Percentiles rank a stretch among this genome's conserved stretches.
Evolutionary conservation across 1,139 yeast genomes (phyloP).

Genomic region (Yamadazyma atmosphaerica): DNA sequence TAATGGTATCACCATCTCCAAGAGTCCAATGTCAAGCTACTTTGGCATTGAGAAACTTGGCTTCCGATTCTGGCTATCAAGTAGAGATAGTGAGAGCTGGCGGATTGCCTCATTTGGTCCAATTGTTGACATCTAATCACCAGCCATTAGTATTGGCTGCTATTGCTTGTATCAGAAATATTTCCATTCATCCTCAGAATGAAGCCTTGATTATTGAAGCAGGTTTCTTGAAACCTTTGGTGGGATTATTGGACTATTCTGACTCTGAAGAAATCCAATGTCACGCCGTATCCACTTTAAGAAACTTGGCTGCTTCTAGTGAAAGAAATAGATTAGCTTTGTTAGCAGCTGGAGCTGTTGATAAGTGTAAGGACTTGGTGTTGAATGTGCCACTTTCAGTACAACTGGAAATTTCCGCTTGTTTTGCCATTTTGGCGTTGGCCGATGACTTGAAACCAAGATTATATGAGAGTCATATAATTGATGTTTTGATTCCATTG

Average conservation of each 20-base stretch:
- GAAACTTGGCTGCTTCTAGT: conserved; percentile 93
- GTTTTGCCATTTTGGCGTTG: conserved; percentile 92
- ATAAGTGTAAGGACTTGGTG: conserved; percentile 87
- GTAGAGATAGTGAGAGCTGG: conserved; percentile 94
- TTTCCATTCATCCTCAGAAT: conserved; percentile 93
- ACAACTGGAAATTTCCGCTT: conserved; percentile 95
- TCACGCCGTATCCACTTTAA: conserved; percentile 92
- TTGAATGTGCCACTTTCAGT: conserved; percentile 82
- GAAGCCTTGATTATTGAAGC: conserved; percentile 96
- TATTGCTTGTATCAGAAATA: conserved; percentile 96
- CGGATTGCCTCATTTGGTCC: conserved; percentile 89
- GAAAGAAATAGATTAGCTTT: conserved; percentile 91
- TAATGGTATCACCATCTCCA: conserved; percentile 92
- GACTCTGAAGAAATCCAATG: conserved; percentile 97
- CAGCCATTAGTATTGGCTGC: conserved; percentile 94
- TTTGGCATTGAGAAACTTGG: conserved; percentile 89
- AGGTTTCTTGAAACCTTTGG: conserved; percentile 89
- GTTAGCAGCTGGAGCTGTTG: conserved; percentile 94
- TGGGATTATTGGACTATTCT: conserved; percentile 75
- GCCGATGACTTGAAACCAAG: conserved; percentile 93
- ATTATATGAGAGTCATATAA: conserved; percentile 78
- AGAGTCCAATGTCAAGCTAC: conserved; percentile 99
- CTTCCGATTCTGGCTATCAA: conserved; percentile 91
- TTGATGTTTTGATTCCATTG: conserved; percentile 87
- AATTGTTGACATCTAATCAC: conserved; percentile 82